Percentiles rank a stretch among this genome's conserved stretches.
These are phyloP conservation scores for Gossypium stocksii DNA, from an alignment of 345 rosid genomes.

Conservation along the genomic window DNA sequence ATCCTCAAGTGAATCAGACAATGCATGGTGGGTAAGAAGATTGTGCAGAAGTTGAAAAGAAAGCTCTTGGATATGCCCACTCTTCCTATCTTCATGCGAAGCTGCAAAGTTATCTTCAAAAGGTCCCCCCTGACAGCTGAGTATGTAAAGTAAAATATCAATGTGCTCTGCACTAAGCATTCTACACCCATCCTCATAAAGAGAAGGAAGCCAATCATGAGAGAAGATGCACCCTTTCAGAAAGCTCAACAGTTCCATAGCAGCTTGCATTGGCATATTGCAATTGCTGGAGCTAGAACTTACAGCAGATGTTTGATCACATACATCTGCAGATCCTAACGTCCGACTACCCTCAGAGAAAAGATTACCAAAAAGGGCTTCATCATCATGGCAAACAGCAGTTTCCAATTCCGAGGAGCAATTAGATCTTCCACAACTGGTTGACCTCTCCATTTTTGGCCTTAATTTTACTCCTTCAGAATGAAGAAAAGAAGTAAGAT, in stretches of 20 bases:
- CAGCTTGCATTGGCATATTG: conserved; percentile 82
- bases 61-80: conserved; percentile 44
- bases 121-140: conserved; percentile 38
- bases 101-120: conserved; percentile 42
- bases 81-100: conserved; percentile 57
- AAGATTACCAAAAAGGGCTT: conserved; percentile 91
- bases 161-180: conserved; percentile 56
- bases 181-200: conserved; percentile 69
- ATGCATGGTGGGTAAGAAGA: conserved; percentile 51
- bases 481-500: conserved; percentile 61
- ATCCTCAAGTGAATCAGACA: conserved; percentile 65
- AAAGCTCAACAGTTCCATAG: conserved; percentile 64
- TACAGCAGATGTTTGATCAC: conserved; percentile 60
- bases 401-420: conserved; percentile 66
- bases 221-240: conserved; percentile 66
- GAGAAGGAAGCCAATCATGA: conserved; percentile 58
- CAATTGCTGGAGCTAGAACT: conserved; percentile 39
- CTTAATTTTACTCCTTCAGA: conserved; percentile 72
- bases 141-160: conserved; percentile 67
- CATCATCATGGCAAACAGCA: conserved; percentile 84
- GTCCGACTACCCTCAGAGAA: conserved; percentile 83
- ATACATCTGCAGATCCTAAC: conserved; percentile 62
- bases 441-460: conserved; percentile 63
- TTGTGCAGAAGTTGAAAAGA: conserved; percentile 68
- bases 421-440: conserved; percentile 52